Evolutionary conservation across 257 asterid species (phyloP), one percentile per base, ranked within the genome.

Genomic region (Solanum rostratum): DNA sequence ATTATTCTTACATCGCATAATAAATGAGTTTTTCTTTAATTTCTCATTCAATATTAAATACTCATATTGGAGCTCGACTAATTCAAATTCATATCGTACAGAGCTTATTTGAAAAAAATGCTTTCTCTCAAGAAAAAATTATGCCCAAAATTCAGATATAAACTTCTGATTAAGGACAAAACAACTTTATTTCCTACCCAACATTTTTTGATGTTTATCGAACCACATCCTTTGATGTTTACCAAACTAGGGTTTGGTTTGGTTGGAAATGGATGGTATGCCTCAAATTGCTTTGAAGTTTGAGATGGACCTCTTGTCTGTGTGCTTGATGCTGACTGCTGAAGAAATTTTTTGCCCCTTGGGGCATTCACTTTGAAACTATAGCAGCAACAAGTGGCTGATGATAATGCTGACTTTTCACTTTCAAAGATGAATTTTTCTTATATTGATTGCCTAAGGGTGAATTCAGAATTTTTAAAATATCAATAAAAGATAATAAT

Each of bases 51-150:
- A 5, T 55, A 2, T 55, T 5, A 19, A 0, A 54, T 54, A 19
- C 8, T 8, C 0, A 1, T 1, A 19, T 54, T 3, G 1, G 0
- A 54, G 0, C 3, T 2, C 24, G 18, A 54, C 1, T 55, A 19
- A 54, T 54, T 4, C 20, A 4, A 55, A 19, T 55, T 55, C 27
- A 55, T 12, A 10, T 19, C 19, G 12, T 3, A 1, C 3, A 55
- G 12, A 19, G 5, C 12, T 19, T 1, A 19, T 55, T 55, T 0
- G 6, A 3, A 10, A 0, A 2, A 19, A 55, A 55, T 3, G 0
- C 11, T 55, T 8, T 55, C 1, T 55, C 5, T 33, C 39, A 0
- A 33, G n/a, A 33, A 33, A 33, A 33, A 33, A 33, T 33, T 5
- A 33, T 33, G 4, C 4, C 39, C 0, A 33, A 41, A 41, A 7